Base-by-base conservation (phyloP, 805 yeast species). In the Zygosaccharomyces siamensis region DNA sequence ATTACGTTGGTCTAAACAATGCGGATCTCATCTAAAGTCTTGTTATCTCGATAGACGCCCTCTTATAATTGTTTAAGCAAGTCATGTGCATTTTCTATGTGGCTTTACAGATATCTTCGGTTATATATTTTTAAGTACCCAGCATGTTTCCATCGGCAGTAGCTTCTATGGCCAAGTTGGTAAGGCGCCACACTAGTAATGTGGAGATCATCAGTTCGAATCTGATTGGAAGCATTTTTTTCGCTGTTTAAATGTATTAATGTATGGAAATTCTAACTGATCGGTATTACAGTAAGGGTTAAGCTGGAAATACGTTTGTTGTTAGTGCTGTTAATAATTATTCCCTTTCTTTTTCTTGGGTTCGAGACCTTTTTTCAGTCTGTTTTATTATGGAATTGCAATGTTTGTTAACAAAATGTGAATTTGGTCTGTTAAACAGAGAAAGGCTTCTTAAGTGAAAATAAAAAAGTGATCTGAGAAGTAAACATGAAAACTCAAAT, bases 141-240 rank as follows among this genome's bases (percentile, higher is more conserved):
- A 24, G 7, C 4, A 24, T 4, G 26, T 24, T 24, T 24, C 7
- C 26, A 24, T 7, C 7, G 7, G 26, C 7, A 24, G 4, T 24
- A 24, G 77, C 78, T 76, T 74, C 71, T 75, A 75, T 75, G 79
- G 80, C 80, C 79, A 75, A 76, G 78, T 73, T 80, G 87, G 87
- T 82, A 81, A 83, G 85, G 88, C 87, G 87, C 81, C 81, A 83
- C 87, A 82, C 87, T 82, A 81, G 87, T 83, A 82, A 83, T 83
- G 87, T 82, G 80, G 81, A 81, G 86, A 83, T 81, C 87, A 80
- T 82, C 84, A 79, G 84, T 79, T 80, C 84, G 75, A 80, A 71
- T 79, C 84, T 78, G 84, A 79, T 77, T 79, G 79, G 79, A 74
- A 80, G 83, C 83, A 78, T 37, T 51, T 59, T 62, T 63, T 67